Conservation (phyloP, 2,329 filamentous ascomycete genomes). For the Arthroderma uncinatum region DNA sequence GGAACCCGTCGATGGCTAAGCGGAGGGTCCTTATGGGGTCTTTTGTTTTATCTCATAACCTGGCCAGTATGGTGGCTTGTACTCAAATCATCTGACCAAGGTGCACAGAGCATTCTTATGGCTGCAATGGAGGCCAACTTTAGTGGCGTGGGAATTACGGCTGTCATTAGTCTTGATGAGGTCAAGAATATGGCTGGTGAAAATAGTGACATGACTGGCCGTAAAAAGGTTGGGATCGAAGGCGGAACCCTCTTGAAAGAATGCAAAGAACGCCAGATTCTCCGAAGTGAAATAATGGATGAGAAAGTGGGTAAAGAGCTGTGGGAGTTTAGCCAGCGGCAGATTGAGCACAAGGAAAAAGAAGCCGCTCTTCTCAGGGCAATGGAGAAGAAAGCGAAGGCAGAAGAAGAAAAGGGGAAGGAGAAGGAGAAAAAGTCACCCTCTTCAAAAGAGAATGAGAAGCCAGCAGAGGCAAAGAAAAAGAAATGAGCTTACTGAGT, state of each 20-base stretch:
- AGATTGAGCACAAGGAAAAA: constrained; percentile 74
- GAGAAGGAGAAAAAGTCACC: constrained; percentile 16
- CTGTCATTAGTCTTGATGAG: constrained; percentile 4
- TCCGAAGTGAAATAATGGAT: constrained; percentile 62
- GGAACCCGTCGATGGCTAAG: constrained; percentile 81
- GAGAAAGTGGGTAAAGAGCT: constrained; percentile 71
- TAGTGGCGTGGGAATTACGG: constrained; percentile 39
- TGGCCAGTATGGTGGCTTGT: constrained; percentile 81
- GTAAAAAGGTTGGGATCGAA: constrained; percentile 8
- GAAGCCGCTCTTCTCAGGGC: constrained; percentile 55
- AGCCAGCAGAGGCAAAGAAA: constrained; percentile 1
- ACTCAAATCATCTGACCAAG: constrained; percentile 71
- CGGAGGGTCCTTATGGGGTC: constrained; percentile 67
- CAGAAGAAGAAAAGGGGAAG: constrained; percentile 17
- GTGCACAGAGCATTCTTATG: constrained; percentile 74
- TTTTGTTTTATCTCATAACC: constrained; percentile 62
- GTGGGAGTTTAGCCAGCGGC: constrained; percentile 78
- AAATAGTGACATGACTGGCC: background rate
- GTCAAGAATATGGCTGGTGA: background rate
- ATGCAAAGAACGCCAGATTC: constrained; percentile 63
- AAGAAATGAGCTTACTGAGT: background rate
- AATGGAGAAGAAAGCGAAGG: constrained; percentile 44
- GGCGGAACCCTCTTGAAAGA: constrained; percentile 78
- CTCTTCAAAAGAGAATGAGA: background rate
- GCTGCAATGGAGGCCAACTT: constrained; percentile 73